A percentile compares a stretch with the other conserved stretches of the same genome.
Conservation (phyloP, 2,329 filamentous ascomycete genomes). For the Aspergillus sp. region DNA sequence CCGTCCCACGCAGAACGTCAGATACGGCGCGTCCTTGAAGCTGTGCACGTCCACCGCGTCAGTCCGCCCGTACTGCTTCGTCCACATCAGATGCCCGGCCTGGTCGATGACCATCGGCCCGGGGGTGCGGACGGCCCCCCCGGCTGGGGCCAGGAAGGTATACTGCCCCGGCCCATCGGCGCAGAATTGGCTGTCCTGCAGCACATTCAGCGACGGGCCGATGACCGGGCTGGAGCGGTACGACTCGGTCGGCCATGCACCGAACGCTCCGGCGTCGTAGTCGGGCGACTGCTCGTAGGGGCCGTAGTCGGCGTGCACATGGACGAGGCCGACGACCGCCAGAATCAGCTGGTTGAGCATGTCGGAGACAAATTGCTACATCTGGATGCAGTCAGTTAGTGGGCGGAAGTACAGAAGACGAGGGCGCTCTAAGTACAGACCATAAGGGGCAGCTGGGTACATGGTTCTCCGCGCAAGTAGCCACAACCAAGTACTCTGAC, state of each 20-base stretch:
- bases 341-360: too few species aligned
- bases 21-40: constrained; percentile 36
- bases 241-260: constrained; percentile 17
- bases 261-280: constrained; percentile 14
- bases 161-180: constrained; percentile 29
- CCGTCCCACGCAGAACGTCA: constrained; percentile 44
- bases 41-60: constrained; percentile 40
- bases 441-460: too few species aligned
- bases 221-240: constrained; percentile 15
- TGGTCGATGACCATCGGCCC: constrained; percentile 39
- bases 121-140: constrained; percentile 21
- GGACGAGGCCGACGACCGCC: too few species aligned
- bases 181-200: constrained; percentile 22
- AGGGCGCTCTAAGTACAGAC: too few species aligned
- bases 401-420: too few species aligned
- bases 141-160: constrained; percentile 34
- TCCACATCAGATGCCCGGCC: constrained; percentile 40
- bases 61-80: constrained; percentile 27
- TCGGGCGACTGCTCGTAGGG: constrained; percentile 8
- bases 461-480: too few species aligned
- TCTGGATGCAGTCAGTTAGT: too few species aligned
- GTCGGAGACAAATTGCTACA: too few species aligned
- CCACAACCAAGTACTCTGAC: too few species aligned
- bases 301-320: constrained; percentile 8
- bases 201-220: constrained; percentile 18